Evolutionary conservation across 1,284 basidiomycete genomes (phyloP).

Genomic region (Fistulinella cinereoalba): DNA sequence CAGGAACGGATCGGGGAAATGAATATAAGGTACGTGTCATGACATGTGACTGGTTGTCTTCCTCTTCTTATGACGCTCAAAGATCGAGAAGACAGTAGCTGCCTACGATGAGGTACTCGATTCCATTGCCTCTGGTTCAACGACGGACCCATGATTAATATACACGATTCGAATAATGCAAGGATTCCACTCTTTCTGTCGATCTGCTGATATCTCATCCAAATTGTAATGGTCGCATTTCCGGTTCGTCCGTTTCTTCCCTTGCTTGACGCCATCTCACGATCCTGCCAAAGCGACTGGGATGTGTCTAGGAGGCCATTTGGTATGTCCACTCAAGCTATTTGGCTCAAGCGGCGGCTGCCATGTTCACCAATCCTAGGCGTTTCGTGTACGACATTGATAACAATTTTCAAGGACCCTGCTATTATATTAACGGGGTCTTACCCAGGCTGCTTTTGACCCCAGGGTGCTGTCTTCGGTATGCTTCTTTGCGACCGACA

Average conservation of each 20-base stretch:
- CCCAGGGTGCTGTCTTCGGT: slow-evolving; percentile 78
- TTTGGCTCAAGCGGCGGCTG: neutral
- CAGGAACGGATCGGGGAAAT: slow-evolving; percentile 82
- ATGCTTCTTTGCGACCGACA: slow-evolving; percentile 92
- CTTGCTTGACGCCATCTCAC: neutral
- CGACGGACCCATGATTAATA: slow-evolving; percentile 3
- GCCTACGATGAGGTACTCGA: slow-evolving; percentile 79
- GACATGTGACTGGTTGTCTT: neutral
- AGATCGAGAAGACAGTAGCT: slow-evolving; percentile 82
- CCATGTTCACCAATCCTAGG: slow-evolving; percentile 14
- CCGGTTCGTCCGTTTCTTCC: slow-evolving; percentile 46
- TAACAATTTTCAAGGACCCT: slow-evolving; percentile 44
- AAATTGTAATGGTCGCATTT: slow-evolving; percentile 89
- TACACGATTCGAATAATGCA: neutral
- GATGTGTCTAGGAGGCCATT: slow-evolving; percentile 84
- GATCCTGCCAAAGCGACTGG: slow-evolving; percentile 59
- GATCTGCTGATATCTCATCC: slow-evolving; percentile 70
- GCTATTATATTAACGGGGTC: slow-evolving; percentile 38
- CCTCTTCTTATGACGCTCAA: slow-evolving; percentile 9
- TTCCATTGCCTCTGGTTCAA: neutral
- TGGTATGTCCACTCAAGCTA: slow-evolving; percentile 46
- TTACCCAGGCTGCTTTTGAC: slow-evolving; percentile 73
- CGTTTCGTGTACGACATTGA: slow-evolving; percentile 22
- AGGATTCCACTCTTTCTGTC: slow-evolving; percentile 77
- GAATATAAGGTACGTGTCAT: slow-evolving; percentile 62